phyloP scores from a whole-genome alignment of 768 basidiomycete species.

The Russula compacta region DNA sequence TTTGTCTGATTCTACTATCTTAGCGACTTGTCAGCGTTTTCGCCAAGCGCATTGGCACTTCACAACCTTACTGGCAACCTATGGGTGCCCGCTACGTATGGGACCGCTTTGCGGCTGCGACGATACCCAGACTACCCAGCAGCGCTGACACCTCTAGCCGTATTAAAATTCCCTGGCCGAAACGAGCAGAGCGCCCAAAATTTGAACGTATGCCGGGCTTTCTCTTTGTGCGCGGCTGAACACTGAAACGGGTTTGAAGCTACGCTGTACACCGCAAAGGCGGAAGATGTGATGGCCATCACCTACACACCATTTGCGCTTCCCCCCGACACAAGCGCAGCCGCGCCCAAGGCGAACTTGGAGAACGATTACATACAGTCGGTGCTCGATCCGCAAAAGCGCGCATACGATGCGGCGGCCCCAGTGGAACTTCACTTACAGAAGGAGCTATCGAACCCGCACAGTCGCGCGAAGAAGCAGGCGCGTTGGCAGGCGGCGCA shows the following conservation, averaged over 20 bases:
- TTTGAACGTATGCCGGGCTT: constrained; percentile 36
- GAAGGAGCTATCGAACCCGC: constrained; percentile 72
- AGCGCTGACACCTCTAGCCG: constrained; percentile 21
- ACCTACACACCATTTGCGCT: constrained; percentile 63
- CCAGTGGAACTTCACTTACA: constrained; percentile 60
- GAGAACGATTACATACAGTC: constrained; percentile 54
- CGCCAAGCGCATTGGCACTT: constrained; percentile 59
- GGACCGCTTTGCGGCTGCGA: constrained; percentile 62
- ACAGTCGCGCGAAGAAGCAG: constrained; percentile 76
- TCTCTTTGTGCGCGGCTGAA: neutral
- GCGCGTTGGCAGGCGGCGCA: constrained; percentile 60
- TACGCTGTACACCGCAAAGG: constrained; percentile 53
- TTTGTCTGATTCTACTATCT: neutral
- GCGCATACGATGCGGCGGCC: constrained; percentile 39
- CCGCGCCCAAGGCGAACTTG: constrained; percentile 32
- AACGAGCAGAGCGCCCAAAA: constrained; percentile 32
- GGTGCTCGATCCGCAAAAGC: constrained; percentile 32
- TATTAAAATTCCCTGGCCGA: constrained; percentile 65
- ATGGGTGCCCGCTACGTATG: constrained; percentile 52
- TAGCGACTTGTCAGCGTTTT: constrained; percentile 47
- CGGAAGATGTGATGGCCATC: constrained; percentile 51
- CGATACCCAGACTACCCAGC: constrained; percentile 47
- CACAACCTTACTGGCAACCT: constrained; percentile 51
- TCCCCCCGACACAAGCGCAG: constrained; percentile 23
- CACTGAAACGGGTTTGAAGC: constrained; percentile 30